A percentile compares a stretch with the other conserved stretches of the same genome.
These are phyloP conservation scores for Ganoderma leucocontextum DNA, from an alignment of 1,284 basidiomycete species.

Conservation along the genomic window DNA sequence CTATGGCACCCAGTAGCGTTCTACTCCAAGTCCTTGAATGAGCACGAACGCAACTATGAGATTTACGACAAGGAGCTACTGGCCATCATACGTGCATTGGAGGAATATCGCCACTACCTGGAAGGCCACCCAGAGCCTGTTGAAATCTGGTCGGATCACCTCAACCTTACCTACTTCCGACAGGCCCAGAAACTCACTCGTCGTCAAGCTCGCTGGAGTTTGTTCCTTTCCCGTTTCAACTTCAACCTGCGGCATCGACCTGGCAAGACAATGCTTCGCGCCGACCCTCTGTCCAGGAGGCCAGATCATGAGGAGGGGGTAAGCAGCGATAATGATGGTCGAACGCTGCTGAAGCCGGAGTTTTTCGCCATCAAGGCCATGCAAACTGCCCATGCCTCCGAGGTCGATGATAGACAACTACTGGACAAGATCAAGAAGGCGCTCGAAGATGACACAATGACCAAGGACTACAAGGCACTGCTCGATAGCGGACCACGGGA, in stretches of 20 bases:
- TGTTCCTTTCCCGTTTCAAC: constrained; percentile 45
- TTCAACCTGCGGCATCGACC: constrained; percentile 49
- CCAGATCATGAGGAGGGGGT: constrained; percentile 41
- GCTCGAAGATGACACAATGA: no score
- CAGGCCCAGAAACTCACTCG: constrained; percentile 46
- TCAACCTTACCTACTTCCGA: constrained; percentile 51
- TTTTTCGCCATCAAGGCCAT: no score
- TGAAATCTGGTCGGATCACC: constrained; percentile 48
- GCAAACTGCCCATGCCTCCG: no score
- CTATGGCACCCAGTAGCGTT: constrained; percentile 23
- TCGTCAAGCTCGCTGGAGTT: constrained; percentile 51
- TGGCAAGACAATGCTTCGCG: constrained; percentile 42
- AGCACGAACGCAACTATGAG: constrained; percentile 42
- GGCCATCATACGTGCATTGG: constrained; percentile 42
- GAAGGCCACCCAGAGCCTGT: constrained; percentile 27
- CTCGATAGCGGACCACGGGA: neutral
- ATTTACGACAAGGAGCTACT: constrained; percentile 51
- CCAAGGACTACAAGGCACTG: no score
- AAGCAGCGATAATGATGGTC: no score
- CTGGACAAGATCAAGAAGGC: no score
- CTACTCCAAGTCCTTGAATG: constrained; percentile 15
- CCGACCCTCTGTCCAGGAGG: constrained; percentile 51
- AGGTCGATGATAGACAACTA: no score
- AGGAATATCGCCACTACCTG: constrained; percentile 45
- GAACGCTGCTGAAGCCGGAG: no score